These are phyloP conservation scores for Kwoniella sp. DNA, from an alignment of 768 basidiomycete genomes.

Conservation along the genomic window DNA sequence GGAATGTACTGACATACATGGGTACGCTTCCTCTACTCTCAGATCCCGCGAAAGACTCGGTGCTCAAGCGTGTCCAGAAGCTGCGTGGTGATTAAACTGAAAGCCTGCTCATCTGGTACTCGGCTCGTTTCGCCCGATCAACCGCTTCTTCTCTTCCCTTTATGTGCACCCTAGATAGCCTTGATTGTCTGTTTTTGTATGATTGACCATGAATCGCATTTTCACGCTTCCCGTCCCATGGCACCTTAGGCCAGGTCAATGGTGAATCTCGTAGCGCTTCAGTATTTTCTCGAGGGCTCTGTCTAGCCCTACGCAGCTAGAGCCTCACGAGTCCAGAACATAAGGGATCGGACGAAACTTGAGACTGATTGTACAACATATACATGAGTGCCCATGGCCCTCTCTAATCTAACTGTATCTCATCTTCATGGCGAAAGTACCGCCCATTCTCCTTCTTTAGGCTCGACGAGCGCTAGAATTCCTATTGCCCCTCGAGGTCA, in stretches of 20 bases:
- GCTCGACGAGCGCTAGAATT: too few species aligned
- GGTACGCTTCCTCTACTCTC: too few species aligned
- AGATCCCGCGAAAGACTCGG: conserved; percentile 31
- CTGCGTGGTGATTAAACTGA: conserved; percentile 23
- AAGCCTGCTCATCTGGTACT: too few species aligned
- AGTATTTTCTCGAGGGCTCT: too few species aligned
- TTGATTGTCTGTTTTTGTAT: not conserved
- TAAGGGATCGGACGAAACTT: too few species aligned
- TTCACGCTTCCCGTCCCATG: not conserved
- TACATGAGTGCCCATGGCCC: not conserved
- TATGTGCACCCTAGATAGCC: not conserved
- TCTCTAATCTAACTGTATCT: not conserved
- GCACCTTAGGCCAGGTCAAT: too few species aligned
- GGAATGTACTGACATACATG: too few species aligned
- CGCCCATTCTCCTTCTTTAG: too few species aligned
- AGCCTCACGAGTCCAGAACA: too few species aligned
- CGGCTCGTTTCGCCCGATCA: not conserved
- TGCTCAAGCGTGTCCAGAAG: conserved; percentile 29
- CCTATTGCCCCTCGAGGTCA: conserved; percentile 33
- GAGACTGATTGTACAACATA: not conserved
- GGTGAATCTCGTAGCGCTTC: too few species aligned
- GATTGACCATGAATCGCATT: not conserved
- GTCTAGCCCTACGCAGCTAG: too few species aligned
- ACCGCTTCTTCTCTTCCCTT: not conserved
- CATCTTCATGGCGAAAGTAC: too few species aligned